Base-by-base conservation (phyloP, 257 asterid genomes). In the Petunia secreta region DNA sequence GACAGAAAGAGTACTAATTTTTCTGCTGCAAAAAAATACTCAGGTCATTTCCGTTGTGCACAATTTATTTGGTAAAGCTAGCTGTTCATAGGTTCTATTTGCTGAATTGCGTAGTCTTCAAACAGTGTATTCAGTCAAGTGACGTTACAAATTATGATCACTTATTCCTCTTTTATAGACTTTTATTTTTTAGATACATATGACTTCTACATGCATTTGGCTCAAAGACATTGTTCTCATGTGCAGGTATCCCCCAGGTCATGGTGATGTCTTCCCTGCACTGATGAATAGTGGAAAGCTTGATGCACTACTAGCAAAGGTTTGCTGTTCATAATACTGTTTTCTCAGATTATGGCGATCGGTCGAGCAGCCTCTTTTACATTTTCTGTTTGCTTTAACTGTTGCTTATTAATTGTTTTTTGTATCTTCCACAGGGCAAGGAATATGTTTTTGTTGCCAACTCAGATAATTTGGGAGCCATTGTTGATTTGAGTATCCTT, bases 401-500 rank as follows among this genome's bases (percentile, higher is more conserved):
- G 14, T 11, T 73, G 62, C 36, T 14, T 36, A 52, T 50, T 73
- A 36, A 73, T 50, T 73, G 6, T 73, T 73, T 14, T 11, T 73
- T 50, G 7, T 10, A 73, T 73, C 63, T 6, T 73, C 62, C 74
- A 78, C 93, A 96, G 99, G 99, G 99, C 82, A 96, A 94, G 86
- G 98, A 96, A 84, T 96, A 96, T 44, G 92, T 94, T 81, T 96
- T 96, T 83, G 83, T 91, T 82, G 99, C 98, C 40, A 96, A 96
- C 89, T 87, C 99, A 46, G 99, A 96, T 85, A 96, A 96, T 89
- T 86, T 96, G 94, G 99, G 99, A 36, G 99, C 99, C 63, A 81
- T 91, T 83, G 97, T 94, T 80, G 99, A 96, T 87, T 87, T 96
- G 90, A 94, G 99, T 96, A 96, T 96, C 98, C 98, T 91, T 87